Evolutionary conservation across 805 yeast genomes (phyloP), one percentile per base, ranked within the genome.

Genomic region (Pichia paraexigua): DNA sequence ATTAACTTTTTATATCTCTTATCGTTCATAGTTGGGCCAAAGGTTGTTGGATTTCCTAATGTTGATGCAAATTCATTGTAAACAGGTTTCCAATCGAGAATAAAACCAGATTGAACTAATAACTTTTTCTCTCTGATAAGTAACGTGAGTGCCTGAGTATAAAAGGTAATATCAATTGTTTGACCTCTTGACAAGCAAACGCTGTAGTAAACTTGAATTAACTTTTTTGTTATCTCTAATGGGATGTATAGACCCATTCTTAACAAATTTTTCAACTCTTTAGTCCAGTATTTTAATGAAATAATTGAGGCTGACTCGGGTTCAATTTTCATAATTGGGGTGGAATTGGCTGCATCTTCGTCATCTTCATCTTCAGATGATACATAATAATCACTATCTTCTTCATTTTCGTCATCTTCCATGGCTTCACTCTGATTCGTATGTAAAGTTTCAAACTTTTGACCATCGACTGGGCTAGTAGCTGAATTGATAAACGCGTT

Each of bases 161-260:
- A 88, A 47, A 82, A 71, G 24, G 73, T 76, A 47, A 84, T 65
- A 49, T 82, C 78, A 22, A 83, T 61, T 32, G 74, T 75, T 59
- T 88, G 96, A 8, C 94, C 90, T 41, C 88, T 77, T 2, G 85
- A 79, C 27, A 90, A 68, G 40, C 87, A 75, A 25, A 94, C 72
- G 18, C 85, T 79, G 60, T 81, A 90, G 63, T 80, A 91, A 1
- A 87, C 86, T 50, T 73, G 72, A 0, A 88, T 81, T 42, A 92
- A 72, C 1, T 78, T 70, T 22, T 81, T 73, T 49, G 90, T 76
- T 45, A 83, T 66, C 1, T 72, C 57, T 13, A 88, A 59, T 0
- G 99, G 97, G 70, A 92, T 75, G 48, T 85, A 85, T 60, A 85
- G 81, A 59, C 87, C 87, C 80, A 85, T 83, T 58, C 78, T 78